Base-by-base conservation (phyloP, 225 moss, liverwort and hornwort genomes). In the Bryum argenteum region DNA sequence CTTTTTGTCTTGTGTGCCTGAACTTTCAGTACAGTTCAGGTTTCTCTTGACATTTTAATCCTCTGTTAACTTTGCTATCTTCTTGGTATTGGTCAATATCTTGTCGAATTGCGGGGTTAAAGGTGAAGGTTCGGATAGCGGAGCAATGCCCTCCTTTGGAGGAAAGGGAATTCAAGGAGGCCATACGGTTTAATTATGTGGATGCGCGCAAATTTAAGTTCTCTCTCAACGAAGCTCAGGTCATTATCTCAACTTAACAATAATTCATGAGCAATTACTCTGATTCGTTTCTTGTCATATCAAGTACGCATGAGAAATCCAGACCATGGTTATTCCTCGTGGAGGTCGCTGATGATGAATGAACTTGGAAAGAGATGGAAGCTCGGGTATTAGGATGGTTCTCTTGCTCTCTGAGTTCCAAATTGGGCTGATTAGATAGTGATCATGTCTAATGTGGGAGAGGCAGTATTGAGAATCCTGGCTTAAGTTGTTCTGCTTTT, bases 71-170 rank as follows among this genome's bases (percentile, higher is more conserved):
- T 63, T 39, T 62, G 39, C 58, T 70, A 61, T 75, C 37, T 75
- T 9, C 48, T 57, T 71, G 71, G 67, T 58, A 63, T 41, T 79
- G 56, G n/a, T 65, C 54, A 50, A 70, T 60, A 54, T 8, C 33
- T 18, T 66, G 28, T 62, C 62, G 67, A 52, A 53, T 61, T 75
- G 48, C 10, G 62, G 75, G 75, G 75, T 18, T 75, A 38, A 69
- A 80, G 83, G 83, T 83, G 73, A 80, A 83, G 66, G 58, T 80
- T 54, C 76, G 65, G 68, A 22, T 79, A 50, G 72, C 58, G 58
- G 73, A 77, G 68, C 42, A 72, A 1, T 83, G 83, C 53, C 76
- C 76, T 47, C 10, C 28, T 65, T 61, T 79, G 76, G 15, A 45
- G 65, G 77, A 75, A 63, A 13, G 19, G 14, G 73, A 69, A 20